Base-by-base conservation (phyloP, 768 basidiomycete genomes). In the Tylopilus intermedius region DNA sequence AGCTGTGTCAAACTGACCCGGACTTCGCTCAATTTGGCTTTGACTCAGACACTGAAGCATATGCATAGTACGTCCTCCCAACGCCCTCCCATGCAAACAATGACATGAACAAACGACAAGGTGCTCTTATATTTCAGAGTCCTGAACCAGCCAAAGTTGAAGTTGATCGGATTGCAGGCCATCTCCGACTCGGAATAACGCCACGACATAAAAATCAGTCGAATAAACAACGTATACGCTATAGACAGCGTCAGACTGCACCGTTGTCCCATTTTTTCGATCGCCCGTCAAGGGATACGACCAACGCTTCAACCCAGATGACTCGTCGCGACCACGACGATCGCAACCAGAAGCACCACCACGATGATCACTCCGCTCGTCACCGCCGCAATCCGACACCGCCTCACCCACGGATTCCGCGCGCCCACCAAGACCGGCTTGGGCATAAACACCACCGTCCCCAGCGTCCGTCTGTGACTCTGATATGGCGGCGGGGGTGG, bases 371-470 rank as follows among this genome's bases (percentile, higher is more conserved):
- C 72, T 69, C 71, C 85, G 64, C 75, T 85, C 71, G 65, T 75
- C 70, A 82, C 80, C 71, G 63, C 85, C 63, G 75, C 88, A 70
- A 72, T 78, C 70, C 78, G 80, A 75, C 63, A 84, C 62, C 71
- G 73, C 63, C 50, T 66, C 55, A 64, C 80, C 67, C 61, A 79
- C 47, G 55, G 66, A 49, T 76, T 72, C 47, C 56, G 58, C 29
- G 62, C 44, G 33, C 33, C 39, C 41, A 15, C 37, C n/a, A 37
- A n/a, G n/a, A 37, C 51, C 40, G 63, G 58, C 33, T 60, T 70
- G 0, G 56, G 55, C 8, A 58, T 50, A 56, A 62, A 48, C 30
- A 51, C 67, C 42, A 47, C 51, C 27, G 35, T 18, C 9, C 5
- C 24, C 49, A 44, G 21, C 53, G 53, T 50, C 49, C 65, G 56